A percentile compares a stretch with the other conserved stretches of the same genome.
Conservation (phyloP, 495 filamentous ascomycete species). For the Annulohypoxylon stygium region DNA sequence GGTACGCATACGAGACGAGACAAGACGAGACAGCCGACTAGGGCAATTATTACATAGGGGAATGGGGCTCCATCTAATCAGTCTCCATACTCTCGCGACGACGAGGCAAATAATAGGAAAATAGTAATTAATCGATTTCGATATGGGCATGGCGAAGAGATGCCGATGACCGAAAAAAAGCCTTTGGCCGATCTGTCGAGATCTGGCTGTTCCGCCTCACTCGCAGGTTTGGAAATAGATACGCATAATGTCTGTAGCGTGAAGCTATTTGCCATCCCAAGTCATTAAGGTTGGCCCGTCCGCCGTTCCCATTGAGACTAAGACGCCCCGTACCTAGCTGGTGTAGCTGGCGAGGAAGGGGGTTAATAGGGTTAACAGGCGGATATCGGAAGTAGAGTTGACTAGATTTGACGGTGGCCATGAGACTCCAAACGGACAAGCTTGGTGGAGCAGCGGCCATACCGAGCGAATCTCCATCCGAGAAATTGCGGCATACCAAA, state of each 20-base stretch:
- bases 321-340: conserved; percentile 41
- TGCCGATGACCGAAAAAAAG: conserved; percentile 46
- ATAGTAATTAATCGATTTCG: conserved; percentile 11
- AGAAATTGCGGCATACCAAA: conserved; percentile 45
- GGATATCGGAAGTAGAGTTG: conserved; percentile 41
- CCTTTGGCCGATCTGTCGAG: conserved; percentile 25
- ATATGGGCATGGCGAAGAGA: conserved; percentile 30
- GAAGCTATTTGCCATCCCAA: conserved; percentile 16
- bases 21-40: conserved; percentile 11
- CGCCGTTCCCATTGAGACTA: conserved; percentile 26
- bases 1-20: not conserved
- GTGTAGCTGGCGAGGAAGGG: conserved; percentile 27
- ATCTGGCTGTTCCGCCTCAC: conserved; percentile 27
- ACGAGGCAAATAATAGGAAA: conserved; percentile 7
- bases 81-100: conserved; percentile 13
- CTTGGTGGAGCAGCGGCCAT: conserved; percentile 50
- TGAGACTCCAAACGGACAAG: conserved; percentile 43
- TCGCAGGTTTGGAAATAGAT: conserved; percentile 14
- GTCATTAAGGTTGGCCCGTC: conserved; percentile 40
- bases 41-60: not conserved
- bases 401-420: conserved; percentile 43
- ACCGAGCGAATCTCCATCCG: conserved; percentile 48
- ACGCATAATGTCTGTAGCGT: conserved; percentile 4
- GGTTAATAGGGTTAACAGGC: conserved; percentile 9
- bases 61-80: conserved; percentile 5